phyloP scores from a whole-genome alignment of 2,329 filamentous ascomycete genomes.

The Phialophora verrucosa region DNA sequence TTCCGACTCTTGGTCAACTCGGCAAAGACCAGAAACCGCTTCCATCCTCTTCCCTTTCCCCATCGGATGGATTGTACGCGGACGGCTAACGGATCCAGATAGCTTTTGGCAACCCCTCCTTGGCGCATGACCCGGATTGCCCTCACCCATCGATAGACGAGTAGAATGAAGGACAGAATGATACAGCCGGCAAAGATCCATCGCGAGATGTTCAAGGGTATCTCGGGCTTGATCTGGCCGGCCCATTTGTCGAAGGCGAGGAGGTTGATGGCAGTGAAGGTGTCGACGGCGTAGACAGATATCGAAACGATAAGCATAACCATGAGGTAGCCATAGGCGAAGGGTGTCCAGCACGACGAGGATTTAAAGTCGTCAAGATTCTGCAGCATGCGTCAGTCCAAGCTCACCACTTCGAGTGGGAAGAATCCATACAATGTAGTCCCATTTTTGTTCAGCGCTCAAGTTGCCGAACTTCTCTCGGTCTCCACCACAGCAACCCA shows the following conservation, averaged over 20 bases:
- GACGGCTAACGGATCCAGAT: slow-evolving; percentile 84
- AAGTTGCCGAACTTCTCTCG: slow-evolving; percentile 68
- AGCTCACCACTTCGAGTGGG: not conserved
- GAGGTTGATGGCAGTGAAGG: slow-evolving; percentile 90
- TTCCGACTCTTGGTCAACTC: slow-evolving; percentile 90
- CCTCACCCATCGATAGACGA: slow-evolving; percentile 78
- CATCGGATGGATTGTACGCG: slow-evolving; percentile 82
- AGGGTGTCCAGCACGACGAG: slow-evolving; percentile 73
- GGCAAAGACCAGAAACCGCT: slow-evolving; percentile 88
- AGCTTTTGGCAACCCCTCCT: slow-evolving; percentile 87
- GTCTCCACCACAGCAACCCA: slow-evolving; percentile 69
- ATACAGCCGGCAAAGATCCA: slow-evolving; percentile 97
- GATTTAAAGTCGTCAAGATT: slow-evolving; percentile 79
- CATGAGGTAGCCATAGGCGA: slow-evolving; percentile 87
- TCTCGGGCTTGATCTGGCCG: slow-evolving; percentile 76
- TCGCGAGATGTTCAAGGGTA: slow-evolving; percentile 79
- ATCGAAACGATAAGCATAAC: slow-evolving; percentile 77
- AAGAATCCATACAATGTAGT: slow-evolving; percentile 74
- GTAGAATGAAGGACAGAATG: slow-evolving; percentile 83
- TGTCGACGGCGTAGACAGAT: slow-evolving; percentile 87
- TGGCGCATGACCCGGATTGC: slow-evolving; percentile 81
- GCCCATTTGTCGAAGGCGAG: slow-evolving; percentile 90
- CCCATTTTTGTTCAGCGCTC: slow-evolving; percentile 88
- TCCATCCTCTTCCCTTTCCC: slow-evolving; percentile 77
- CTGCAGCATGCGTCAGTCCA: slow-evolving; percentile 43